Evolutionary conservation across 2,329 filamentous ascomycete species (phyloP).

Genomic region (Penicillium fuscoglaucum): DNA sequence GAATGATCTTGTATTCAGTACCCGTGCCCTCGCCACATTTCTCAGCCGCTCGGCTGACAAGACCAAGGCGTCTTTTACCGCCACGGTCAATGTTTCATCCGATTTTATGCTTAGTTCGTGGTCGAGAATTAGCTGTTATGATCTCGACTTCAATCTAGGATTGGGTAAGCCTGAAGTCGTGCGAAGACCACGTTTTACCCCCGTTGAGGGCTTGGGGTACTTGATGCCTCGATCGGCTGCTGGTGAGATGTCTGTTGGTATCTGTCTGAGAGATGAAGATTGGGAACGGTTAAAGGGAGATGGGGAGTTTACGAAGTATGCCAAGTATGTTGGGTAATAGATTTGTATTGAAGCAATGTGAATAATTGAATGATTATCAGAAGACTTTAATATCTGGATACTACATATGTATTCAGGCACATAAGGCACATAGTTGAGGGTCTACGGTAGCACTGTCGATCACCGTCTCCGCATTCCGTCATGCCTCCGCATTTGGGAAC

Average conservation of each 20-base stretch:
- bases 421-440: background rate
- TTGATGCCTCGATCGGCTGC: slow-evolving; percentile 49
- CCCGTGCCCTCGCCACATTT: slow-evolving; percentile 46
- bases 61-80: slow-evolving; percentile 25
- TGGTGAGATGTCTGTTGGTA: slow-evolving; percentile 47
- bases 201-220: slow-evolving; percentile 53
- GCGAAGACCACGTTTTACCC: slow-evolving; percentile 49
- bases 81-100: slow-evolving; percentile 36
- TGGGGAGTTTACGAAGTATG: slow-evolving; percentile 45
- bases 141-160: slow-evolving; percentile 48
- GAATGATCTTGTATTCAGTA: slow-evolving; percentile 32
- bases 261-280: slow-evolving; percentile 53
- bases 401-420: background rate
- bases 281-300: slow-evolving; percentile 48
- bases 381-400: no score
- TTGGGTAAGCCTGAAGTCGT: slow-evolving; percentile 52
- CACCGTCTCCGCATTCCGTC: slow-evolving; percentile 20
- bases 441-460: slow-evolving; percentile 4
- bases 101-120: slow-evolving; percentile 59
- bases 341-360: background rate
- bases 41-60: slow-evolving; percentile 40
- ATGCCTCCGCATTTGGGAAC: slow-evolving; percentile 19
- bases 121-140: slow-evolving; percentile 50
- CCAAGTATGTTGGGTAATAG: slow-evolving; percentile 36
- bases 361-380: no score